Conservation (phyloP, 345 rosid genomes). For the Leavenworthia alabamica region DNA sequence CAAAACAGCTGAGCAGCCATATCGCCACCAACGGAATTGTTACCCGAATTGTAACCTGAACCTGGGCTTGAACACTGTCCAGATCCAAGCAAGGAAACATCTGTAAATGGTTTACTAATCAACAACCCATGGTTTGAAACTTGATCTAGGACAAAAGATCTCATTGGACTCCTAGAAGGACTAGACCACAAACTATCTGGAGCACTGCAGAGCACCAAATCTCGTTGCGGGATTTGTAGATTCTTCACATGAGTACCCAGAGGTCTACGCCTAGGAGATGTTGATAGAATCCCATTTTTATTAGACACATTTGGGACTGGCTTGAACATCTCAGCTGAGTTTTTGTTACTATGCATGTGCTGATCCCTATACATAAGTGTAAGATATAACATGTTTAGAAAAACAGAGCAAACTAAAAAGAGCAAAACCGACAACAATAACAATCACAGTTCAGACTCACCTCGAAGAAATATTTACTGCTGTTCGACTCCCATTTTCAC, state of each 20-base stretch:
- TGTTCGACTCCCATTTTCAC: slow-evolving; percentile 57
- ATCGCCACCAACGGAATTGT: slow-evolving; percentile 93
- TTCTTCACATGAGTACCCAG: slow-evolving; percentile 49
- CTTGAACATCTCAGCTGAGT: slow-evolving; percentile 54
- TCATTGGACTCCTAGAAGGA: slow-evolving; percentile 95
- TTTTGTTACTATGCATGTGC: slow-evolving; percentile 33
- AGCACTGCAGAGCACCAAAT: slow-evolving; percentile 61
- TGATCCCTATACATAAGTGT: slow-evolving; percentile 54
- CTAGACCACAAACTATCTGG: slow-evolving; percentile 95
- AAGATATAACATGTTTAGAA: slow-evolving; percentile 14
- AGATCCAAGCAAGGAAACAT: slow-evolving; percentile 67
- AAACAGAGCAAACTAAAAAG: too few relatives aligned
- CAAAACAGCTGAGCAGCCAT: slow-evolving; percentile 80
- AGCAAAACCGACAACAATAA: not conserved
- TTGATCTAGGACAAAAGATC: slow-evolving; percentile 65
- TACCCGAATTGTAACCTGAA: slow-evolving; percentile 92
- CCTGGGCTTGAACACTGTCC: slow-evolving; percentile 99
- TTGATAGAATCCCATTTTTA: slow-evolving; percentile 39
- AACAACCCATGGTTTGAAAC: slow-evolving; percentile 57
- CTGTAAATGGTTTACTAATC: slow-evolving; percentile 66
- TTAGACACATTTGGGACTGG: slow-evolving; percentile 41
- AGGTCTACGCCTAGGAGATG: slow-evolving; percentile 63
- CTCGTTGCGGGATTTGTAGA: slow-evolving; percentile 61
- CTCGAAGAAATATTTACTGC: slow-evolving; percentile 51
- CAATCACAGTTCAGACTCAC: slow-evolving; percentile 35